Evolutionary conservation across 1,284 basidiomycete genomes (phyloP), one percentile per base, ranked within the genome.

Genomic region (Malassezia arunalokei): DNA sequence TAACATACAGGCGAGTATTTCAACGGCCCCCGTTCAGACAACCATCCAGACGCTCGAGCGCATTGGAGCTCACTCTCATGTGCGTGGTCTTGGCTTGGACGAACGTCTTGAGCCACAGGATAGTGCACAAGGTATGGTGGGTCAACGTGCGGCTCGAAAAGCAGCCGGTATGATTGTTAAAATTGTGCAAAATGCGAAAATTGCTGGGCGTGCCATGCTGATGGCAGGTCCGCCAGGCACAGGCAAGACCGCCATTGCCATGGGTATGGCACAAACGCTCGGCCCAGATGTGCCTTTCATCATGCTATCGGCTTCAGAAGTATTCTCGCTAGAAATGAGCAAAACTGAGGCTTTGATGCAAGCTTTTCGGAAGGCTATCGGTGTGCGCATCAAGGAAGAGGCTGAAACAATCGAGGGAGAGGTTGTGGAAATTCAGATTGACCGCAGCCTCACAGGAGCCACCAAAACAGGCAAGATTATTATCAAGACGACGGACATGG

Each of bases 401-500:
- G 87, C 87, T 3, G 92, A 98, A 73, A 81, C 96, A 42, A 91
- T 98, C 58, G 89, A 95, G 74, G 92, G 94, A 54, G 94, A 98
- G 74, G 89, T 98, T 1, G 90, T 98, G 8, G 92, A 99, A 76
- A 91, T 98, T 64, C 90, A 95, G 74, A 92, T 98, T 64, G 91
- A 98, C 78, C 80, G 92, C 42, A 92, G 88, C 76, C 77, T 98
- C 47, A 96, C 92, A 41, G 94, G 94, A 30, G 89, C 91, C 0
- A 95, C 91, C 12, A 98, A 96, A 77, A 96, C 92, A 0, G 92
- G 94, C 6, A 92, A 95, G 73, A 76, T 98, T 55, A 96, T 92
- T 0, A 86, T 98, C 70, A 98, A 98, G 76, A 95, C 90, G 8
- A 96, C 91, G 5, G 92, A 98, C 75, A 98, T 98, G 92, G 92